Evolutionary conservation across 352 stramenopile genomes (phyloP).

Genomic region (Globisporangium spinosum): DNA sequence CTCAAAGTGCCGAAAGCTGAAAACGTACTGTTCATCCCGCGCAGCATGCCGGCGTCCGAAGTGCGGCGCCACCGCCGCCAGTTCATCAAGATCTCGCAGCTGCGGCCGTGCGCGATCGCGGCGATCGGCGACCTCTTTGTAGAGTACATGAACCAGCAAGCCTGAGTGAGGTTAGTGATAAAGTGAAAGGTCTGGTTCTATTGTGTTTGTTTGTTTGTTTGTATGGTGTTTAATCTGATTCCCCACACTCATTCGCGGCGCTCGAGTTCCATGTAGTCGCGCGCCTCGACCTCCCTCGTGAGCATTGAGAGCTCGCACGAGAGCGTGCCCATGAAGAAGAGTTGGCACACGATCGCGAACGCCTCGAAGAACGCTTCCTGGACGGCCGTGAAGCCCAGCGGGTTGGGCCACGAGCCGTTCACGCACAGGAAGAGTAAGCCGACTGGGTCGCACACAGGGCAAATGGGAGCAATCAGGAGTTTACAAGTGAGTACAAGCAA

Average conservation of each 20-base stretch:
- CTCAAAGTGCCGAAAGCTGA: constrained; percentile 37
- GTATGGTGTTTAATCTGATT: not conserved
- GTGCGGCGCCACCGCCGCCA: constrained; percentile 69
- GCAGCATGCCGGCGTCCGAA: constrained; percentile 51
- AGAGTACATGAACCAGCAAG: constrained; percentile 75
- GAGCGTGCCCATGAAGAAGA: constrained; percentile 86
- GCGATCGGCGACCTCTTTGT: constrained; percentile 67
- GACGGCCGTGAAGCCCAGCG: constrained; percentile 70
- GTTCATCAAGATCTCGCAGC: constrained; percentile 77
- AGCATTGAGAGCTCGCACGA: constrained; percentile 70
- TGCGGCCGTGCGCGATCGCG: constrained; percentile 47
- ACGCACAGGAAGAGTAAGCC: constrained; percentile 76
- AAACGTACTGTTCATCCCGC: constrained; percentile 34
- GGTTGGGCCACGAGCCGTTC: constrained; percentile 76
- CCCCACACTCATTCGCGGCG: constrained; percentile 34
- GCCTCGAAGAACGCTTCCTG: constrained; percentile 84
- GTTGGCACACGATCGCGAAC: constrained; percentile 79
- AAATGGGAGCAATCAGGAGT: not conserved
- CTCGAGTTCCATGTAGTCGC: constrained; percentile 59
- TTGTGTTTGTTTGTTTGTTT: constrained; percentile 1
- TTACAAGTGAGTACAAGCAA: not conserved
- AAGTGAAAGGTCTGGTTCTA: not conserved
- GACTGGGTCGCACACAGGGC: constrained; percentile 31
- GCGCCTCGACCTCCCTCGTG: constrained; percentile 51
- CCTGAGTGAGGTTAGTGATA: constrained; percentile 18